These are phyloP conservation scores for Erodium chrysanthum DNA, from an alignment of 441 rosid species.

Conservation along the genomic window DNA sequence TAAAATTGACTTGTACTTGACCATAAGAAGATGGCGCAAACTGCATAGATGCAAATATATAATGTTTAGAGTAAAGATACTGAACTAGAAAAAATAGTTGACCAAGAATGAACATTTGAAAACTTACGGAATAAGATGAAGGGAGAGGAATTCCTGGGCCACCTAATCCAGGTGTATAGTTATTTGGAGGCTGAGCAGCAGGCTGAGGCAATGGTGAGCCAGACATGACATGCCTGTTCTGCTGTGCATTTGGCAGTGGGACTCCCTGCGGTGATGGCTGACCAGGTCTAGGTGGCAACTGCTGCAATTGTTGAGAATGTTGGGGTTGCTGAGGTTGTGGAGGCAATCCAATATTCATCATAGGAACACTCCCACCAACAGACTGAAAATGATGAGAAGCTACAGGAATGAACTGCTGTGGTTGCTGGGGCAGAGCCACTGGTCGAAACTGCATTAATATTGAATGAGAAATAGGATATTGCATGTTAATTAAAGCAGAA, in stretches of 20 bases:
- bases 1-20: constrained; percentile 34
- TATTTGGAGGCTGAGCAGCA: constrained; percentile 38
- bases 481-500: constrained; percentile 9
- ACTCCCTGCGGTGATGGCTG: constrained; percentile 45
- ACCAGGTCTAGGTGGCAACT: constrained; percentile 47
- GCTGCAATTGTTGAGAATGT: constrained; percentile 50
- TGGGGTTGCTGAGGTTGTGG: constrained; percentile 53
- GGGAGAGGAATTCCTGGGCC: constrained; percentile 46
- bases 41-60: constrained; percentile 28
- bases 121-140: constrained; percentile 55
- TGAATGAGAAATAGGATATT: constrained; percentile 2
- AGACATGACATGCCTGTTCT: constrained; percentile 34
- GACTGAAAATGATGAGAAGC: constrained; percentile 61
- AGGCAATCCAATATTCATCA: constrained; percentile 56
- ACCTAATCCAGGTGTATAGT: constrained; percentile 41
- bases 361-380: constrained; percentile 40
- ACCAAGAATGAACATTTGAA: constrained; percentile 6
- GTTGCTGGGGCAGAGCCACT: constrained; percentile 43
- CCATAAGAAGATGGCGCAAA: constrained; percentile 51
- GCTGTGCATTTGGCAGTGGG: constrained; percentile 40
- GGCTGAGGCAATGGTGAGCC: constrained; percentile 46
- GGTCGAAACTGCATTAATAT: constrained; percentile 47
- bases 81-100: constrained; percentile 14
- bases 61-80: constrained; percentile 14
- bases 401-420: constrained; percentile 51